Base-by-base conservation (phyloP, 2,329 filamentous ascomycete genomes). In the Clonostachys byssicola region DNA sequence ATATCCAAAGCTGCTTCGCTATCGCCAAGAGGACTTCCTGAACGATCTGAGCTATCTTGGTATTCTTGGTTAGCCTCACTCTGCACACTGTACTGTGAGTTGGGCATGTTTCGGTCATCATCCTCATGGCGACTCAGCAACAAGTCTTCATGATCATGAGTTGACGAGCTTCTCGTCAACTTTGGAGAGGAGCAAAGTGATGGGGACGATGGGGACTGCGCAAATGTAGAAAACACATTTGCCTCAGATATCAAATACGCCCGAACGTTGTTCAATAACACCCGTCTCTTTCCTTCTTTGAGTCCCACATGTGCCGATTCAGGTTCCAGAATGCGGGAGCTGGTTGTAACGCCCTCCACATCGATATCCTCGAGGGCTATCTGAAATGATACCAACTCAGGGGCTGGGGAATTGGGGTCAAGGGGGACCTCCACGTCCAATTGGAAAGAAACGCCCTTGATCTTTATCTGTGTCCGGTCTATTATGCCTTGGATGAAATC, bases 401-500 rank as follows among this genome's bases (percentile, higher is more conserved):
- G 68, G 3, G 67, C 62, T 5, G 71, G 59, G n/a, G 67, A 61
- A 54, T 60, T 63, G 48, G 68, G 58, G 49, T 85, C 75, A 34
- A 74, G 60, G 3, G 77, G 75, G 9, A 82, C 66, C 43, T 81
- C 73, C 39, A 84, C 68, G 54, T 89, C 83, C 16, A 91, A 67
- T 55, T 84, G 80, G 52, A 91, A 75, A 12, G 75, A 77, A 47
- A 92, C 77, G 23, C 81, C 76, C 44, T 76, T 78, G 49, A 92
- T 81, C 44, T 72, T 74, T 23, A 92, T 68, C 59, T 88, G 80
- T 47, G 85, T 73, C 42, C 88, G 78, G 63, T 94, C 87, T 23
- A 86, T 70, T 43, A 92, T 81, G 33, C 87, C 86, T 54, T 90
- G 84, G 6, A 92, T 65, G 53, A 90, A 89, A 53, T 79, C 80